Base-by-base conservation (phyloP, 2,329 filamentous ascomycete genomes). In the Lomentospora prolificans region DNA sequence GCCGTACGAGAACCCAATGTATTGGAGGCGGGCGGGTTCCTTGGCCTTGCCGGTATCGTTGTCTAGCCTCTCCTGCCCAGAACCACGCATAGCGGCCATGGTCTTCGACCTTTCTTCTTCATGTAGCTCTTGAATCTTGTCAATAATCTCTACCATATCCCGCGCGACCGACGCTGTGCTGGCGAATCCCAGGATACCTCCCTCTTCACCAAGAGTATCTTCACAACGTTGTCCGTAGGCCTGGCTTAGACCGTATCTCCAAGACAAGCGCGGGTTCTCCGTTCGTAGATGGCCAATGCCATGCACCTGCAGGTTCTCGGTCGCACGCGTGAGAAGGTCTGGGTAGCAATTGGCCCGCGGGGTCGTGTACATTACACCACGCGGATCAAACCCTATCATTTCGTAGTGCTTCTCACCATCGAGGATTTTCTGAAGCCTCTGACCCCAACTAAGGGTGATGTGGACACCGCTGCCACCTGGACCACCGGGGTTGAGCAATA, bases 1-100 rank as follows among this genome's bases (percentile, higher is more conserved):
- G 14, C 69, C 67, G 17, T 80, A 80, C 4, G 74, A 77, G 54
- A 79, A 72, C 0, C 77, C 76, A 66, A 75, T 72, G 59, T 77
- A 80, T 60, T 74, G 72, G 28, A 79, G 59, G 10, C 64, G 59
- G 3, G 63, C 57, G 2, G 59, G 53, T 1, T 60, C 50, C 30
- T 55, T 50, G 22, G 58, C 58, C 22, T 25, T 39, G 8, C 19
- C 22, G 14, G 14, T 8, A 7, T 17, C 44, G 3, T 41, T 36
- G 19, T 27, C 44, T 31, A 36, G 24, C 51, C n/a, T 36, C 28
- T 46, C 60, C 59, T 54, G 62, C 51, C 44, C 62, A 60, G 2
- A 52, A 28, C 8, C 50, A 31, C 8, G 51, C 4, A 14, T 41
- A 39, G 14, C 10, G 33, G 19, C 19, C 4, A 36, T 14, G 41